phyloP scores from a whole-genome alignment of 768 basidiomycete genomes.

The Psilocybe tampanensis region DNA sequence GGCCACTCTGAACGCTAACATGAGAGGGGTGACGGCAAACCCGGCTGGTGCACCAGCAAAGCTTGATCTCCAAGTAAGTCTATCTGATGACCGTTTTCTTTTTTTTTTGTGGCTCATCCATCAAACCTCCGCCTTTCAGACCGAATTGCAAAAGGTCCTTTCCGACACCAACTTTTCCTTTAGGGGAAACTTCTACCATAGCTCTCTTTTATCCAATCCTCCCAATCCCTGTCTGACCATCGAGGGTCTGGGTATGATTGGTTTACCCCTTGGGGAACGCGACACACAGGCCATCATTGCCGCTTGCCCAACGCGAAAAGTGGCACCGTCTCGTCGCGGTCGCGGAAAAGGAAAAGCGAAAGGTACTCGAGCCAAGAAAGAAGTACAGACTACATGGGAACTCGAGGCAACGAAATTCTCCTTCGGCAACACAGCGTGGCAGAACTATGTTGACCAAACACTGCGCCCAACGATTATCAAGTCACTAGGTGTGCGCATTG shows the following conservation, averaged over 20 bases:
- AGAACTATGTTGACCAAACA: conserved; percentile 29
- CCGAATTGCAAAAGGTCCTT: conserved; percentile 4
- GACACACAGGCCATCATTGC: conserved; percentile 41
- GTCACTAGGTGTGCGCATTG: conserved; percentile 36
- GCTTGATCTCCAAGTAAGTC: conserved; percentile 15
- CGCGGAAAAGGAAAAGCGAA: conserved; percentile 43
- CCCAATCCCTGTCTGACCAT: conserved; percentile 43
- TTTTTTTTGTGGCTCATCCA: neutral
- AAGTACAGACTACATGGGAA: conserved; percentile 54
- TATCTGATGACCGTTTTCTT: neutral
- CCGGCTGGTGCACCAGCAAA: conserved; percentile 6
- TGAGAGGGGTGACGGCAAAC: no score
- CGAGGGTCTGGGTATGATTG: conserved; percentile 40
- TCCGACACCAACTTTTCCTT: conserved; percentile 1
- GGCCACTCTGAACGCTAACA: no score
- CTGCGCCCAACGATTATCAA: conserved; percentile 33
- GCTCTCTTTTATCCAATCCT: conserved; percentile 19
- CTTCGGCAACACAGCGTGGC: conserved; percentile 46
- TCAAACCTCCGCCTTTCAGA: neutral
- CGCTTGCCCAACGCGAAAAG: conserved; percentile 24
- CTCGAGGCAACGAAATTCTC: conserved; percentile 40
- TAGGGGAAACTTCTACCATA: conserved; percentile 1
- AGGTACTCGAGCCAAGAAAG: conserved; percentile 42
- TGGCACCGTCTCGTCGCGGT: conserved; percentile 37
- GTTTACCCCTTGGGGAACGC: conserved; percentile 40